phyloP scores from a whole-genome alignment of 345 rosid species.

The Sapria himalayana region DNA sequence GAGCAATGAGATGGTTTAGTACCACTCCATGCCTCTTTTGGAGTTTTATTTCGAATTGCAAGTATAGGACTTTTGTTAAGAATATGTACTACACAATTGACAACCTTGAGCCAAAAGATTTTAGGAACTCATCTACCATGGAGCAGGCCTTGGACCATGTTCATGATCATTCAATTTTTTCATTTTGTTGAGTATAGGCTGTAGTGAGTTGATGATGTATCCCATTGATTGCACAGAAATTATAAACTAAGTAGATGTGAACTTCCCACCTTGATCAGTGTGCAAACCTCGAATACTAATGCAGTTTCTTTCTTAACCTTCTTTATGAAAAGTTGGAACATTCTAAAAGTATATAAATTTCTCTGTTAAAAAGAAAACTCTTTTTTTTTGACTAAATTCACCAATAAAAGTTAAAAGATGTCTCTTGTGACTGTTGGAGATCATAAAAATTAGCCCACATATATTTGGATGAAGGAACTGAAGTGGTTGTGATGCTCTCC shows the following conservation, averaged over 20 bases:
- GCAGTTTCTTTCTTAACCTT: neutral
- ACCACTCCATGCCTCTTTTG: neutral
- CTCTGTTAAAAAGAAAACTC: neutral
- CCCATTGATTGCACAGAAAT: neutral
- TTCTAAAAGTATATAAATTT: neutral
- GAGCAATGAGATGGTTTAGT: neutral
- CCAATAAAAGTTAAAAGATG: neutral
- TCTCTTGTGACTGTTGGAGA: neutral
- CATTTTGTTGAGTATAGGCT: neutral
- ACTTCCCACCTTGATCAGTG: neutral
- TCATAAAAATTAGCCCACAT: too few relatives aligned
- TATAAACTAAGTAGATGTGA: neutral
- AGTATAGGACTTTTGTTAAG: neutral
- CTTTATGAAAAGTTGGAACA: neutral
- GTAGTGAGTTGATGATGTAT: neutral
- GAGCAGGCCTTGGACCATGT: neutral
- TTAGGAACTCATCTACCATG: neutral
- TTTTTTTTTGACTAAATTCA: neutral
- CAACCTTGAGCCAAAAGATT: neutral
- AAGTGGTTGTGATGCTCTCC: neutral
- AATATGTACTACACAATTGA: neutral
- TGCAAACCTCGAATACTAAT: neutral
- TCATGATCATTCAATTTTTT: neutral
- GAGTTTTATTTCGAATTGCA: conserved; percentile 1
- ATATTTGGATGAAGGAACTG: neutral